phyloP scores from a whole-genome alignment of 345 rosid species.

The Ceriops tagal region DNA sequence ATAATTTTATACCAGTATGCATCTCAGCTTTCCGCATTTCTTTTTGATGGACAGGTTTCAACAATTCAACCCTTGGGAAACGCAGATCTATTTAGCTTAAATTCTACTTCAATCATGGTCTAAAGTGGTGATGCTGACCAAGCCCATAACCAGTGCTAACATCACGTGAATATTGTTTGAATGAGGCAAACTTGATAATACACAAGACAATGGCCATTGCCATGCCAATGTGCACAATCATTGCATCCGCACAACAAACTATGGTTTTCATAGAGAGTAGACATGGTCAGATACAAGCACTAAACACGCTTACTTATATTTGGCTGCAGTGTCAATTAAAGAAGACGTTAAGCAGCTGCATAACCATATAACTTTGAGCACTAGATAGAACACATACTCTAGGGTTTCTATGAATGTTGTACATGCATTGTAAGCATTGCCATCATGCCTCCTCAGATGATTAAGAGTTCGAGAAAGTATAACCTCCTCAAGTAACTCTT shows the following conservation, averaged over 20 bases:
- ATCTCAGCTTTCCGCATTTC: neutral
- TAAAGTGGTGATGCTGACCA: neutral
- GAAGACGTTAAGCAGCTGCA: slow-evolving; percentile 5
- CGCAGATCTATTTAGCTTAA: slow-evolving; percentile 3
- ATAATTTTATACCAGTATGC: neutral
- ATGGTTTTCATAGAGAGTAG: slow-evolving; percentile 5
- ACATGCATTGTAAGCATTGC: slow-evolving; percentile 46
- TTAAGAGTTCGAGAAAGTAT: slow-evolving; percentile 78
- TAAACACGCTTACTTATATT: neutral
- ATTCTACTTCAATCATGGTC: slow-evolving; percentile 1
- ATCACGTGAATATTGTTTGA: neutral
- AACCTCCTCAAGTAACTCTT: slow-evolving; percentile 90
- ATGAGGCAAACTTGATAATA: neutral
- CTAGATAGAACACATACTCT: slow-evolving; percentile 53
- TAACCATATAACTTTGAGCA: neutral
- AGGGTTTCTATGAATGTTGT: slow-evolving; percentile 64
- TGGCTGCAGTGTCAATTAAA: neutral
- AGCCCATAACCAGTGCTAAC: neutral
- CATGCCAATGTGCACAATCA: neutral
- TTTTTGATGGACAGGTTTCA: too few relatives aligned
- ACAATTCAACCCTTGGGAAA: neutral
- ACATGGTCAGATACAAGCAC: neutral
- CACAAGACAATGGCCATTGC: neutral
- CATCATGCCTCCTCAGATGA: slow-evolving; percentile 42
- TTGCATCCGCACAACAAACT: neutral